Base-by-base conservation (phyloP, 176 grass and related monocot species). In the Olyra latifolia region DNA sequence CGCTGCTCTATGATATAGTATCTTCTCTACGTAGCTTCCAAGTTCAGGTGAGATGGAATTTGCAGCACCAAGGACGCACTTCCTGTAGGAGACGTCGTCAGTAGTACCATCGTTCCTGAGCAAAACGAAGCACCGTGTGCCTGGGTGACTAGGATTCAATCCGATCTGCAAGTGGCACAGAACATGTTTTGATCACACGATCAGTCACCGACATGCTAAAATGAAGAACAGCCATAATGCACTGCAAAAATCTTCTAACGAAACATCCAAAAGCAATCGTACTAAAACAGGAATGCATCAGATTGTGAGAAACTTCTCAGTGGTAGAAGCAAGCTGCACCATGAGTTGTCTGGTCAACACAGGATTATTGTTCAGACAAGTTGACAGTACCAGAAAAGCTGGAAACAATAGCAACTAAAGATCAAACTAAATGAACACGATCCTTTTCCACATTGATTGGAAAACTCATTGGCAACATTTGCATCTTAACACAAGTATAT, bases 31-130 rank as follows among this genome's bases (percentile, higher is more conserved):
- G 24, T 79, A 66, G 32, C 68, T 66, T 49, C 80, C 68, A 1
- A 88, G 68, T 41, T 83, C 17, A 67, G 80, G 86, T 13, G 80
- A 83, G 41, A 88, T 24, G 46, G 59, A 83, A 59, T 79, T 48
- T 49, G 86, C 86, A 67, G 80, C 86, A 66, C 67, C 86, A 9
- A 49, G 28, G 77, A 83, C 80, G 58, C 80, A 88, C 54, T 88
- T 88, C 27, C 71, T 72, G 60, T 88, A 88, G 50, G 86, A 88
- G 28, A 83, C 79, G 50, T 88, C 86, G 25, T 73, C 86, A 7
- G 68, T 74, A 20, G 75, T 83, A 42, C 25, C 75, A 22, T 83
- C 75, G 10, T 59, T 72, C 30, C 86, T 71, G 35, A 72, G 49
- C 52, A 83, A 58, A 72, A 88, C 29, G 28, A 88, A 88, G 42